Evolutionary conservation across 1,284 basidiomycete genomes (phyloP).

Genomic region (Rhodofomes roseus): DNA sequence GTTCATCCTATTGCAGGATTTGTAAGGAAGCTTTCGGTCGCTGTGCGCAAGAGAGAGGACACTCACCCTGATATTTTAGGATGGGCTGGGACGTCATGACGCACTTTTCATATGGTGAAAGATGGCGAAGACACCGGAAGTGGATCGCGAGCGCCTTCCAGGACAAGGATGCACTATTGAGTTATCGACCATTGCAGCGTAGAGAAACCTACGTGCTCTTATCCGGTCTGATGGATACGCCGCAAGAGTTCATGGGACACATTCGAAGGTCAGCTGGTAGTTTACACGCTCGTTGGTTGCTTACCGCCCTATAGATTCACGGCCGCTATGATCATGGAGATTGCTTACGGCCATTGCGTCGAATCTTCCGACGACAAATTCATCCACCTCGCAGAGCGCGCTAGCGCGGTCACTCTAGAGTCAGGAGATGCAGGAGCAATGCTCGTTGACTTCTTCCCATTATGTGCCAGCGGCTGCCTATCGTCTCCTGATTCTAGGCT

Average conservation of each 20-base stretch:
- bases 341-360: conserved; percentile 27
- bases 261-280: conserved; percentile 11
- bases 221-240: conserved; percentile 10
- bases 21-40: conserved; percentile 4
- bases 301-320: conserved; percentile 13
- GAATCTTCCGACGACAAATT: conserved; percentile 25
- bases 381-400: conserved; percentile 39
- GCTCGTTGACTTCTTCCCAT: conserved; percentile 54
- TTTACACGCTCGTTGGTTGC: neutral
- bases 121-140: conserved; percentile 21
- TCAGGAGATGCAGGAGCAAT: conserved; percentile 49
- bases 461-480: conserved; percentile 34
- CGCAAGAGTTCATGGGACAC: conserved; percentile 14
- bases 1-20: conserved; percentile 13
- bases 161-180: conserved; percentile 10
- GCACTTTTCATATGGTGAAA: conserved; percentile 17
- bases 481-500: neutral
- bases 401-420: conserved; percentile 44
- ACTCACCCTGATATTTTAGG: conserved; percentile 1
- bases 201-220: conserved; percentile 15
- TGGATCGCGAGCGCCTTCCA: conserved; percentile 21
- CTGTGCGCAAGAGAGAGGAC: neutral
- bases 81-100: conserved; percentile 22
- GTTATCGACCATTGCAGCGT: conserved; percentile 14
- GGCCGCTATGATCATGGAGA: conserved; percentile 40